phyloP scores from a whole-genome alignment of 495 filamentous ascomycete genomes.

The Physcia stellaris region DNA sequence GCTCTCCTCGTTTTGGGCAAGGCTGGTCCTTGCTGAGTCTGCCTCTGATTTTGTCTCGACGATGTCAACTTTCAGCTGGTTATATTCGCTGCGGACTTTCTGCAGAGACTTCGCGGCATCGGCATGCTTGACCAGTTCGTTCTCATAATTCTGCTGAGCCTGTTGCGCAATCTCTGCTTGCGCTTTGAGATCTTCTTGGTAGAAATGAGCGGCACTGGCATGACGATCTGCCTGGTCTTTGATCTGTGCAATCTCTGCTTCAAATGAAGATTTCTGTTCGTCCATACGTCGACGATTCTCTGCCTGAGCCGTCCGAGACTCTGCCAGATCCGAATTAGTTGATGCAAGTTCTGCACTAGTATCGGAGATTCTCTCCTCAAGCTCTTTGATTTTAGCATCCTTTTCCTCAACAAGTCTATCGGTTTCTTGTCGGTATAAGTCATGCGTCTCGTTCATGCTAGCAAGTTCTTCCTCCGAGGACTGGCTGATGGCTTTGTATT shows the following conservation, averaged over 20 bases:
- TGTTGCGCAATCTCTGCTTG: constrained; percentile 87
- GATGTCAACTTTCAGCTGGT: constrained; percentile 64
- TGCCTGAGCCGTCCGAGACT: constrained; percentile 60
- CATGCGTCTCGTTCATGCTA: constrained; percentile 63
- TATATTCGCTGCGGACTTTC: constrained; percentile 60
- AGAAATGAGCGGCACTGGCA: constrained; percentile 57
- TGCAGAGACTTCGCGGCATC: constrained; percentile 79
- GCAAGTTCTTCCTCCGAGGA: constrained; percentile 78
- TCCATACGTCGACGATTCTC: constrained; percentile 59
- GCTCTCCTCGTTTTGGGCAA: constrained; percentile 70
- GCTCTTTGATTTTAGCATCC: constrained; percentile 58
- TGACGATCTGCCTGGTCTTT: constrained; percentile 78
- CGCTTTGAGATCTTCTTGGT: constrained; percentile 79
- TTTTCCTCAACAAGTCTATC: constrained; percentile 60
- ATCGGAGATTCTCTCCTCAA: constrained; percentile 70
- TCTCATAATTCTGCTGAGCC: constrained; percentile 90
- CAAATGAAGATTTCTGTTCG: constrained; percentile 63
- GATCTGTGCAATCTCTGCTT: constrained; percentile 63
- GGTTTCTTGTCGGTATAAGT: constrained; percentile 75
- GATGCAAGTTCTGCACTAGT: constrained; percentile 65
- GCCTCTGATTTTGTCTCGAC: constrained; percentile 59
- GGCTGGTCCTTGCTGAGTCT: constrained; percentile 62
- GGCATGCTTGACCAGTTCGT: constrained; percentile 84
- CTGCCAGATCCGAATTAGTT: constrained; percentile 65
- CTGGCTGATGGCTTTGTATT: constrained; percentile 81